phyloP scores from a whole-genome alignment of 768 basidiomycete genomes.

The Auricularia auricula-judae region DNA sequence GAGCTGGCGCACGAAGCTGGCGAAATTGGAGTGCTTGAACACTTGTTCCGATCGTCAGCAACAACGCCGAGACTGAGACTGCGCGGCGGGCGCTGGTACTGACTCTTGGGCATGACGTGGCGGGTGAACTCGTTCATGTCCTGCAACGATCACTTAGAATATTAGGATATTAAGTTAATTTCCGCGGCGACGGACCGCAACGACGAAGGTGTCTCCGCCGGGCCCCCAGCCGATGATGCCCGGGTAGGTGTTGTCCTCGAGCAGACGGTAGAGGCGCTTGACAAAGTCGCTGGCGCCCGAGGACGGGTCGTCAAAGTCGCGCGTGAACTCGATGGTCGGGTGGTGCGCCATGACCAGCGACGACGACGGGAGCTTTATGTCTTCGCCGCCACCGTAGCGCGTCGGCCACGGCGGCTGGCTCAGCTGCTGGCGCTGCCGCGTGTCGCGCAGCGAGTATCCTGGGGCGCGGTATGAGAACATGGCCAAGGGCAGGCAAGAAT shows the following conservation, averaged over 20 bases:
- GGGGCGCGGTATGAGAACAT: background rate
- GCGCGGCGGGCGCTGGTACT: no score
- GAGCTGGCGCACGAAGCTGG: slow-evolving; percentile 26
- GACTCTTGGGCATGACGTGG: slow-evolving; percentile 36
- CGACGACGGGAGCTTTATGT: background rate
- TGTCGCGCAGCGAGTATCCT: background rate
- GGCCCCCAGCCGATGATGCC: slow-evolving; percentile 78
- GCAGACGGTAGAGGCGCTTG: slow-evolving; percentile 64
- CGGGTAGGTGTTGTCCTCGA: slow-evolving; percentile 65
- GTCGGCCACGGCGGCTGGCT: background rate
- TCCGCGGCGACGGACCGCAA: background rate
- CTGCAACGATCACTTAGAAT: slow-evolving; percentile 14
- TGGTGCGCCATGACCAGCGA: background rate
- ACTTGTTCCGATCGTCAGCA: slow-evolving; percentile 5
- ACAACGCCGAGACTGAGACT: no score
- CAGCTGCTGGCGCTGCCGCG: background rate
- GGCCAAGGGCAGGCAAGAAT: background rate
- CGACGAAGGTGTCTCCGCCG: slow-evolving; percentile 13
- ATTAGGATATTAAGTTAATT: background rate
- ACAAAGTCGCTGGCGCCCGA: slow-evolving; percentile 78
- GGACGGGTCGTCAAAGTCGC: background rate
- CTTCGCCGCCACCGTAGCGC: background rate
- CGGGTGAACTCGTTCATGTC: slow-evolving; percentile 92
- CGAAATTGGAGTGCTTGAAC: slow-evolving; percentile 30
- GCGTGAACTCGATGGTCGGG: background rate